Percentiles rank a stretch among this genome's conserved stretches.
Evolutionary conservation across 177 flowering plant genomes (phyloP).

Genomic region (Tripterygium wilfordii): DNA sequence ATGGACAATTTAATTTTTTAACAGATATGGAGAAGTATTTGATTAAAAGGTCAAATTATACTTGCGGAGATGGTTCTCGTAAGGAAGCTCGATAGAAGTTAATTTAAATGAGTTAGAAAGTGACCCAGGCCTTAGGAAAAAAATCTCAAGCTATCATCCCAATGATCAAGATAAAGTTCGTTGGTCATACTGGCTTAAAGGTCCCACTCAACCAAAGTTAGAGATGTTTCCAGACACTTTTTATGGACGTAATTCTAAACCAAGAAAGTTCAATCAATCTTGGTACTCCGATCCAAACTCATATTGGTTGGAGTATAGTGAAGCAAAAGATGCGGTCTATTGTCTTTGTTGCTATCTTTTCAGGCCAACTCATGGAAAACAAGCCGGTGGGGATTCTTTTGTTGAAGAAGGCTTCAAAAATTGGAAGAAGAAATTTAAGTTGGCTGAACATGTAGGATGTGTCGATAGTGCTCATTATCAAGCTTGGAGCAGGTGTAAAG

Average conservation of each 20-base stretch:
- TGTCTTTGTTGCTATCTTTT: slow-evolving; percentile 15
- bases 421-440: slow-evolving; percentile 18
- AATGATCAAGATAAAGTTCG: not conserved
- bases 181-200: not conserved
- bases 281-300: slow-evolving; percentile 5
- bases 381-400: slow-evolving; percentile 14
- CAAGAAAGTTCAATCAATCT: not conserved
- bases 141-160: not conserved
- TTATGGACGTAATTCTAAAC: not conserved
- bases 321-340: slow-evolving; percentile 5
- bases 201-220: not conserved
- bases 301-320: slow-evolving; percentile 17
- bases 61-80: no score
- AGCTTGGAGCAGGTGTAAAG: slow-evolving; percentile 5
- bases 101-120: not conserved
- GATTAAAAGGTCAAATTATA: no score
- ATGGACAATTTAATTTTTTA: no score
- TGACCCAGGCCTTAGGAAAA: not conserved
- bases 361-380: not conserved
- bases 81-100: no score
- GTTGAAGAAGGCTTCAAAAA: slow-evolving; percentile 10
- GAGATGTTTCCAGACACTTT: no score
- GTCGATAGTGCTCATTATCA: slow-evolving; percentile 14
- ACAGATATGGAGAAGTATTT: no score
- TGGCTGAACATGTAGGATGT: slow-evolving; percentile 9